Base-by-base conservation (phyloP, 2,329 filamentous ascomycete species). In the Ophiostoma australiae region DNA sequence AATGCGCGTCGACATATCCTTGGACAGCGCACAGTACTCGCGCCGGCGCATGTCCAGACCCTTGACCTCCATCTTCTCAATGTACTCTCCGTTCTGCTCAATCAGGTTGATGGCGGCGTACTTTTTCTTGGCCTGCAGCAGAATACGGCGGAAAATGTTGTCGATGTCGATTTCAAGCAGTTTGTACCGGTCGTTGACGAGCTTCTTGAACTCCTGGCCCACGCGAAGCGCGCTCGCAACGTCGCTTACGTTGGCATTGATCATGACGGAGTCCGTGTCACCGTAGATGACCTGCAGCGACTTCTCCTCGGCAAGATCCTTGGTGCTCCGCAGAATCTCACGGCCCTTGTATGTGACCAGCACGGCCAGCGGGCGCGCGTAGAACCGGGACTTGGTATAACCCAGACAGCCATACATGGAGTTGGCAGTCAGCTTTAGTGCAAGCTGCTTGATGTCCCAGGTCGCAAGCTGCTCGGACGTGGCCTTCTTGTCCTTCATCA, bases 201-300 rank as follows among this genome's bases (percentile, higher is more conserved):
- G 88, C 76, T 89, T 90, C 82, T 97, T 98, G 85, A 99, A 98
- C 74, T 98, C 93, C 65, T 93, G 90, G 71, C 95, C 96, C 69
- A 99, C 91, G 78, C 91, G 94, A 76, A 97, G 83, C 1, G 95
- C 95, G 76, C 97, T 93, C 41, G 91, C 89, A 39, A 98, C 91
- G 75, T 91, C 97, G 80, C 97, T 92, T 70, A 95, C 93, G 77
- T 98, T 98, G 74, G 95, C 97, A 78, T 99, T 99, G 84, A 99
- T 98, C 95, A 99, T 99, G 81, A 99, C 95, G 10, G 95, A 99
- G 81, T 99, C 95, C 15, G 95, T 99, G 81, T 99, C 95, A 82
- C 95, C 95, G 76, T 99, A 99, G 74, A 99, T 98, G 79, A 99
- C 95, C 77, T 95, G 91, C 39, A 99, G 86, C 72, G 93, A 90